A percentile compares a stretch with the other conserved stretches of the same genome.
Evolutionary conservation across 2,329 filamentous ascomycete species (phyloP).

Genomic region (Cryphonectria carpinicola): DNA sequence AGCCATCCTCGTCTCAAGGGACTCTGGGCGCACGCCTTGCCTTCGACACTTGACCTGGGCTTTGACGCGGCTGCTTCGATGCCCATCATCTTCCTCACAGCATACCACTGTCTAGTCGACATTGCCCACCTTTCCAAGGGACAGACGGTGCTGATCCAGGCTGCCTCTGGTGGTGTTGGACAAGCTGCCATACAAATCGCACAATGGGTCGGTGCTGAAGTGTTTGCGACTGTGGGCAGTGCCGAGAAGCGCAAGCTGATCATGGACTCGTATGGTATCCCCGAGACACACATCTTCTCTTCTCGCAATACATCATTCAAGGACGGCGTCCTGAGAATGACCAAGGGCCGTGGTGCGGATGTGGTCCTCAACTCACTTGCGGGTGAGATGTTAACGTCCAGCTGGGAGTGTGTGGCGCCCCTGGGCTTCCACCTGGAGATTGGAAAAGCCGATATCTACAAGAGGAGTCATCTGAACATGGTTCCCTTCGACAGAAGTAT

Average conservation of each 20-base stretch:
- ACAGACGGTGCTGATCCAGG: conserved; percentile 46
- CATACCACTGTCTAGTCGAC: conserved; percentile 45
- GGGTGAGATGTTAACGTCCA: conserved; percentile 34
- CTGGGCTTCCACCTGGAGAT: conserved; percentile 41
- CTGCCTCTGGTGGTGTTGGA: conserved; percentile 47
- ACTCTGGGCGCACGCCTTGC: conserved; percentile 20
- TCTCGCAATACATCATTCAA: conserved; percentile 20
- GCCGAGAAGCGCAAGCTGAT: conserved; percentile 42
- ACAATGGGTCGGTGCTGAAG: conserved; percentile 39
- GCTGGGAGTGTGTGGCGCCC: conserved; percentile 38
- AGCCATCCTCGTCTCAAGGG: conserved; percentile 20
- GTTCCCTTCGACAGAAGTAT: conserved; percentile 36
- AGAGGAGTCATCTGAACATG: conserved; percentile 41
- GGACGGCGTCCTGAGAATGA: conserved; percentile 17
- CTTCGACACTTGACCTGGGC: conserved; percentile 18
- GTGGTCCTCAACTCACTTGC: conserved; percentile 30
- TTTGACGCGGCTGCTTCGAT: conserved; percentile 24
- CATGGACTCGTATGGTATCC: conserved; percentile 38
- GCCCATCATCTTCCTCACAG: conserved; percentile 33
- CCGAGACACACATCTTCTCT: conserved; percentile 42
- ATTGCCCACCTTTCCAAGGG: conserved; percentile 35
- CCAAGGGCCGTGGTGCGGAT: conserved; percentile 26
- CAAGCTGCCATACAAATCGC: conserved; percentile 48
- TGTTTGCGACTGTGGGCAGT: conserved; percentile 45
- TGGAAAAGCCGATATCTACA: conserved; percentile 37